These are phyloP conservation scores for Fusarium piperis DNA, from an alignment of 2,329 filamentous ascomycete species.

Conservation along the genomic window DNA sequence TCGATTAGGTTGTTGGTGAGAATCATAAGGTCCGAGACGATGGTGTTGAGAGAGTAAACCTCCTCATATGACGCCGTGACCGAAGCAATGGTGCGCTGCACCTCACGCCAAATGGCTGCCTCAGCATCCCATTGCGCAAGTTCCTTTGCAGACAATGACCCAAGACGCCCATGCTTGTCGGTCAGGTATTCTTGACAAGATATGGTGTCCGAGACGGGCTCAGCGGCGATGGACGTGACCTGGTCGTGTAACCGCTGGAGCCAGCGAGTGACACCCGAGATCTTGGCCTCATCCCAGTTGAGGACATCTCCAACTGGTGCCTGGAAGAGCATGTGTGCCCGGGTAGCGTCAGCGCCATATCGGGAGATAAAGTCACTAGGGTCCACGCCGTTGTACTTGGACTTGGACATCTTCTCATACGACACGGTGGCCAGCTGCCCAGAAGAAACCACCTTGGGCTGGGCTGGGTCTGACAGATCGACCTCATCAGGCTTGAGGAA, in stretches of 20 bases:
- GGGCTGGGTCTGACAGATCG: conserved; percentile 64
- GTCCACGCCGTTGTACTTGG: conserved; percentile 91
- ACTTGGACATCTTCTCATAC: conserved; percentile 96
- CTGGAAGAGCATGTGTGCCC: conserved; percentile 89
- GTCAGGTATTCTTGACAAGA: conserved; percentile 51
- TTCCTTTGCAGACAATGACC: conserved; percentile 45
- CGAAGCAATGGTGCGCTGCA: conserved; percentile 73
- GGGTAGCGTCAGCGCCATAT: conserved; percentile 84
- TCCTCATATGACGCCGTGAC: conserved; percentile 75
- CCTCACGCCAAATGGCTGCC: conserved; percentile 67
- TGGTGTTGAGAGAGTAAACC: conserved; percentile 82
- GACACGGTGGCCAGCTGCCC: conserved; percentile 68
- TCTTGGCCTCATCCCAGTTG: conserved; percentile 88
- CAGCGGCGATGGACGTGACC: conserved; percentile 47
- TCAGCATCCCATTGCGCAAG: conserved; percentile 58
- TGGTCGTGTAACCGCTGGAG: conserved; percentile 73
- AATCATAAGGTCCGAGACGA: conserved; percentile 83
- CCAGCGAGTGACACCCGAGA: conserved; percentile 85
- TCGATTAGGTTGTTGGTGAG: conserved; percentile 76
- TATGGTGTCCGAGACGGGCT: conserved; percentile 1
- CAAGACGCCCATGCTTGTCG: conserved; percentile 43
- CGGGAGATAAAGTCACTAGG: conserved; percentile 76
- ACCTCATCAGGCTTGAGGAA: conserved; percentile 83
- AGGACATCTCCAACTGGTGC: conserved; percentile 85
- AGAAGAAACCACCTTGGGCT: conserved; percentile 70